Percentiles rank a stretch among this genome's conserved stretches.
Evolutionary conservation across 192 early-diverging fungal genomes (phyloP).

Genomic region (Spinellus fusiger): DNA sequence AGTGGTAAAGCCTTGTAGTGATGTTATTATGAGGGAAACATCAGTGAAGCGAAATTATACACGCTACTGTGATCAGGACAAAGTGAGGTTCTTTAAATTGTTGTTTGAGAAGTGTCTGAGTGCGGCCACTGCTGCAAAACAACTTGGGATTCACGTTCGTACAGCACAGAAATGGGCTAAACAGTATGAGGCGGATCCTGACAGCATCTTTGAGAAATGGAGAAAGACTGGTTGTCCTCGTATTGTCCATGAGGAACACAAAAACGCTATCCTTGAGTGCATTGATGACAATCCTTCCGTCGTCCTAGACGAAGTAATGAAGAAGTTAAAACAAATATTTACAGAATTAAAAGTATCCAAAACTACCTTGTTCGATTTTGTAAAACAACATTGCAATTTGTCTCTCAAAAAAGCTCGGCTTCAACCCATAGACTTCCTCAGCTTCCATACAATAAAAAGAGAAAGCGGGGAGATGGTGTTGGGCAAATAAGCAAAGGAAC

Average conservation of each 20-base stretch:
- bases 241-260: conserved; percentile 14
- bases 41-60: background rate
- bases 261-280: too few species aligned
- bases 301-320: conserved; percentile 3
- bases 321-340: conserved; percentile 8
- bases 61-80: background rate
- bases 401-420: too few species aligned
- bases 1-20: too few species aligned
- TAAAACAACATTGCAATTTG: too few species aligned
- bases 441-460: too few species aligned
- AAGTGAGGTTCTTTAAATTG: background rate
- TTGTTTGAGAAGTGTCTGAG: background rate
- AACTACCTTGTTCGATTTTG: too few species aligned
- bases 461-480: too few species aligned
- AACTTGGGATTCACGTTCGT: conserved; percentile 11
- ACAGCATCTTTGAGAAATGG: conserved; percentile 10
- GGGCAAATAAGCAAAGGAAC: too few species aligned
- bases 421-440: too few species aligned
- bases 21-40: too few species aligned
- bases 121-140: conserved; percentile 5
- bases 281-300: too few species aligned
- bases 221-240: conserved; percentile 3
- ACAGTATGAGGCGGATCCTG: conserved; percentile 11
- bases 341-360: too few species aligned
- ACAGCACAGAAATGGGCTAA: conserved; percentile 11